These are phyloP conservation scores for Lactarius sp. DNA, from an alignment of 768 basidiomycete genomes.

Conservation along the genomic window DNA sequence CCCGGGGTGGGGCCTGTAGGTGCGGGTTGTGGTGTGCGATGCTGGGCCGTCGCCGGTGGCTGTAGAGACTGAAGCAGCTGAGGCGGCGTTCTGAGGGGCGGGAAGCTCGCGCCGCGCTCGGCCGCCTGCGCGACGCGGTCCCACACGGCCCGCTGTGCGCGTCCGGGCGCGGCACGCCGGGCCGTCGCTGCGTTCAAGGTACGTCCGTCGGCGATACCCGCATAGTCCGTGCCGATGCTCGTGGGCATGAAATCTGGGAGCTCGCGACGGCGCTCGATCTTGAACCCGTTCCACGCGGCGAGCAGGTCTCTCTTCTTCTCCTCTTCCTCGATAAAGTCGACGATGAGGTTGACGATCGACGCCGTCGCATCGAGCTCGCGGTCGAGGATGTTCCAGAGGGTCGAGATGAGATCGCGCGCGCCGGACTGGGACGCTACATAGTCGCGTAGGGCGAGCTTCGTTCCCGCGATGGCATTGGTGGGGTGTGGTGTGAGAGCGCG, in stretches of 20 bases:
- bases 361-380: constrained; percentile 66
- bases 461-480: constrained; percentile 50
- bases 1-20: constrained; percentile 33
- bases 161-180: constrained; percentile 43
- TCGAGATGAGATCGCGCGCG: constrained; percentile 81
- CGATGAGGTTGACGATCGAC: constrained; percentile 63
- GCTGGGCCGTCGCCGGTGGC: constrained; percentile 29
- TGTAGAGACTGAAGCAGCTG: constrained; percentile 13
- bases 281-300: constrained; percentile 77
- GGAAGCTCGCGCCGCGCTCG: constrained; percentile 34
- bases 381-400: constrained; percentile 77
- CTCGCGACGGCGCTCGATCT: constrained; percentile 81
- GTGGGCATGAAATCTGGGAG: constrained; percentile 73
- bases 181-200: constrained; percentile 81
- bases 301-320: constrained; percentile 79
- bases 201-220: constrained; percentile 75
- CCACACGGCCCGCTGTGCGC: constrained; percentile 66
- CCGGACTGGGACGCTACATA: constrained; percentile 73
- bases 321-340: constrained; percentile 76
- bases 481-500: constrained; percentile 54
- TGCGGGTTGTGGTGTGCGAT: constrained; percentile 31
- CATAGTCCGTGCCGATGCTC: constrained; percentile 59
- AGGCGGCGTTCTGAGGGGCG: constrained; percentile 26
- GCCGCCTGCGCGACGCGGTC: constrained; percentile 87
- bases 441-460: constrained; percentile 72